Base-by-base conservation (phyloP, 352 stramenopile species). In the Pythium utonaiense region DNA sequence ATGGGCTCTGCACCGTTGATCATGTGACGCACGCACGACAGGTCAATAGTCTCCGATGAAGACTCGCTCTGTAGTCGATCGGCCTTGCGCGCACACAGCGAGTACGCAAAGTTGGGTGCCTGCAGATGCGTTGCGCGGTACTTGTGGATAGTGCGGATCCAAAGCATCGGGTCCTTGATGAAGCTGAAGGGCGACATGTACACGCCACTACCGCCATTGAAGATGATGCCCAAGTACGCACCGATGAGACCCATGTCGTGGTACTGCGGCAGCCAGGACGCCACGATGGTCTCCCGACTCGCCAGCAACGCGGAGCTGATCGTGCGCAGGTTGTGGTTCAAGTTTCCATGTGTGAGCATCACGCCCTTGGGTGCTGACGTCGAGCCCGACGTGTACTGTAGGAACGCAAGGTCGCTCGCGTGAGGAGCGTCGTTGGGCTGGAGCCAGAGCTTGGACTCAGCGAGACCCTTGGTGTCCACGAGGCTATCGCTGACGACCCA, bases 221-320 rank as follows among this genome's bases (percentile, higher is more conserved):
- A 93, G 30, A 92, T 82, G 6, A 64, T 82, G n/a, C 83, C 83
- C 12, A 95, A 65, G 64, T 90, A 92, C 30, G 90, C 96, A 50
- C 97, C 97, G 62, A 99, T 99, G 21, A 99, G 88, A 7, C 97
- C 98, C 97, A 99, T 99, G 75, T 99, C 98, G 72, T 99, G 98
- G 74, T 99, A 99, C 78, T 99, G 96, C 7, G 98, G 98, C 12
- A 99, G 78, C 98, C 98, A 99, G 21, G 90, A 98, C 5, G 98
- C 96, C 16, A 98, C 95, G 5, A 98, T 80, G 0, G 96, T 99
- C 42, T 97, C 83, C 24, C 80, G 9, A 95, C 96, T 49, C 91
- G 76, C 24, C 9, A 65, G 62, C 3, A 99, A 68, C 41, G 96
- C 96, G 17, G 74, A 88, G n/a, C 93, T 96, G 62, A 99, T 99